Evolutionary conservation across 495 filamentous ascomycete genomes (phyloP).

Genomic region (Trichocladium antarcticum): DNA sequence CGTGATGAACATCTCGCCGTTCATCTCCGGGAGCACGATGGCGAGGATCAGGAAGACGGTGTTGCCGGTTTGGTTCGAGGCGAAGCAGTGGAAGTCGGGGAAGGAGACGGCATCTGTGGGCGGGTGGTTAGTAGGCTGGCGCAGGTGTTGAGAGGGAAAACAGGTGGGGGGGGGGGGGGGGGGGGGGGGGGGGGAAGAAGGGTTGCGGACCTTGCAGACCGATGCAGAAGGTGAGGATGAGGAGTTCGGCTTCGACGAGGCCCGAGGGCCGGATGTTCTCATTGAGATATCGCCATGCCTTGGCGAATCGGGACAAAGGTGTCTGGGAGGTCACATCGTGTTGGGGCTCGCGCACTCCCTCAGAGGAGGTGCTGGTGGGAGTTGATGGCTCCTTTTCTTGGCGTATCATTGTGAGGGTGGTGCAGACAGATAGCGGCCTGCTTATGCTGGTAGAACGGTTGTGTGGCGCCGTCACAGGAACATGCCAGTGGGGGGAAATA

Average conservation of each 20-base stretch:
- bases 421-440: background rate
- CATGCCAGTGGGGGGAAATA: too few relatives aligned
- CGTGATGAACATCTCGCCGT: slow-evolving; percentile 38
- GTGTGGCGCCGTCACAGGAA: too few relatives aligned
- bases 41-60: slow-evolving; percentile 48
- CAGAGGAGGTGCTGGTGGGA: background rate
- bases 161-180: background rate
- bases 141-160: background rate
- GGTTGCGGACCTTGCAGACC: slow-evolving; percentile 25
- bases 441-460: too few relatives aligned
- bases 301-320: slow-evolving; percentile 12
- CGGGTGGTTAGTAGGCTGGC: background rate
- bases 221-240: slow-evolving; percentile 36
- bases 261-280: slow-evolving; percentile 26
- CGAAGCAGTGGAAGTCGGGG: slow-evolving; percentile 53
- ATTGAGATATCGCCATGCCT: slow-evolving; percentile 29
- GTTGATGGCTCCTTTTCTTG: background rate
- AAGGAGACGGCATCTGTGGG: slow-evolving; percentile 47
- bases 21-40: slow-evolving; percentile 39
- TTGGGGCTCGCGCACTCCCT: background rate
- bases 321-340: too few relatives aligned
- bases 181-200: background rate
- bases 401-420: background rate
- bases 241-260: slow-evolving; percentile 33
- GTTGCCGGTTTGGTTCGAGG: slow-evolving; percentile 57